These are phyloP conservation scores for Picea mariana DNA, from an alignment of 83 land plant species.

Conservation along the genomic window DNA sequence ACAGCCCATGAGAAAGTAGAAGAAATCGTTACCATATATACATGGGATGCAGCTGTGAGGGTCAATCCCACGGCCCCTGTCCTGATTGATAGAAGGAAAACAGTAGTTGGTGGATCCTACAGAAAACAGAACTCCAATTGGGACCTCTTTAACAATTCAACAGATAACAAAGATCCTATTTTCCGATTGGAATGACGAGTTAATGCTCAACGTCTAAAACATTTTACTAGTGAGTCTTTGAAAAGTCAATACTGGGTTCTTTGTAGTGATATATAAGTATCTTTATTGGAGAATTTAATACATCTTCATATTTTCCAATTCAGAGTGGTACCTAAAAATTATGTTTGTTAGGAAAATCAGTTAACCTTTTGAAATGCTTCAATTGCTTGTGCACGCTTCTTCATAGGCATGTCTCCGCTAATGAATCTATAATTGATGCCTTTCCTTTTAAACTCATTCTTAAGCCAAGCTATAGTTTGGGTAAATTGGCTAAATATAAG, in stretches of 20 bases:
- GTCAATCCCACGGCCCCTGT: slow-evolving; percentile 58
- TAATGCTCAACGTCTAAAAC: too few species aligned
- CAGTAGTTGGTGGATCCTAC: slow-evolving; percentile 57
- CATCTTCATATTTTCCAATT: too few species aligned
- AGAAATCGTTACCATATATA: slow-evolving; percentile 36
- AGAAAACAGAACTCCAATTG: not conserved
- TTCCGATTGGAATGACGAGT: too few species aligned
- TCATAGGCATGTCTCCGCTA: slow-evolving; percentile 61
- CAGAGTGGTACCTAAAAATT: too few species aligned
- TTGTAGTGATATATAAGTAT: too few species aligned
- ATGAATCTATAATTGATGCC: slow-evolving; percentile 51
- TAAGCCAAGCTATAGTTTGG: slow-evolving; percentile 55
- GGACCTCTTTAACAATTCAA: not conserved
- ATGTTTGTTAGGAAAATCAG: not conserved
- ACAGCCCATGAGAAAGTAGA: too few species aligned
- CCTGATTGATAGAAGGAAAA: slow-evolving; percentile 46
- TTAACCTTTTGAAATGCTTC: slow-evolving; percentile 51
- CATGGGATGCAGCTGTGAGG: slow-evolving; percentile 54
- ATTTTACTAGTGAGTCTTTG: too few species aligned
- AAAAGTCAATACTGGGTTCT: too few species aligned
- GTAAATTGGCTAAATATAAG: slow-evolving; percentile 56
- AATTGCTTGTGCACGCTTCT: slow-evolving; percentile 52
- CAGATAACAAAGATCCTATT: not conserved
- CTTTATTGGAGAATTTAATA: too few species aligned
- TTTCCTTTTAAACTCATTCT: slow-evolving; percentile 43